phyloP scores from a whole-genome alignment of 73 alveolate genomes.

The Symbiodinium natans region DNA sequence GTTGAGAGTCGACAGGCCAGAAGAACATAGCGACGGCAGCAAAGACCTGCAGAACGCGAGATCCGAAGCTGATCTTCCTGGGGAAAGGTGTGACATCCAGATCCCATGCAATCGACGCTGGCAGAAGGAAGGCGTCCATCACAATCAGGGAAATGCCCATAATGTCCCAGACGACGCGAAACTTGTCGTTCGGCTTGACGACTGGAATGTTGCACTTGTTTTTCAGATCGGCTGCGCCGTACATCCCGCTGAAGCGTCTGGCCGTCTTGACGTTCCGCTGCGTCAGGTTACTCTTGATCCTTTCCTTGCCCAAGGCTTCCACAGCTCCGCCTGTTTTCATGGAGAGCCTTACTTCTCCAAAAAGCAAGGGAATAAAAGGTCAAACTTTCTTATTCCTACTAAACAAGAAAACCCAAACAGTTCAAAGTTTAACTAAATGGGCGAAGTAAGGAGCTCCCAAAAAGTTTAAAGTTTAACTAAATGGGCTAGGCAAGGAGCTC shows the following conservation, averaged over 20 bases:
- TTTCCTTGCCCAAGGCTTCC: slow-evolving; percentile 9
- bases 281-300: background rate
- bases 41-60: slow-evolving; percentile 38
- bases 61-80: background rate
- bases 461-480: too few relatives aligned
- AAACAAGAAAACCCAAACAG: too few relatives aligned
- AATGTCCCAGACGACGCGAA: slow-evolving; percentile 31
- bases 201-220: background rate
- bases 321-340: background rate
- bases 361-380: too few relatives aligned
- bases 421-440: too few relatives aligned
- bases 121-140: slow-evolving; percentile 43
- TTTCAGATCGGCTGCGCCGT: background rate
- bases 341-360: slow-evolving; percentile 8
- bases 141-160: slow-evolving; percentile 44
- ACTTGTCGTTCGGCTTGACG: background rate
- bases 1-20: slow-evolving; percentile 29
- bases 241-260: background rate
- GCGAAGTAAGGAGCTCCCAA: too few relatives aligned
- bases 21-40: slow-evolving; percentile 47
- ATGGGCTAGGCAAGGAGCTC: too few relatives aligned
- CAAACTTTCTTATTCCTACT: too few relatives aligned
- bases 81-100: background rate
- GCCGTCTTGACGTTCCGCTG: background rate
- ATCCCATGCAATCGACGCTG: background rate